Evolutionary conservation across 148 eudicot genomes (phyloP), one percentile per base, ranked within the genome.

Genomic region (Dianthus caryophyllus): DNA sequence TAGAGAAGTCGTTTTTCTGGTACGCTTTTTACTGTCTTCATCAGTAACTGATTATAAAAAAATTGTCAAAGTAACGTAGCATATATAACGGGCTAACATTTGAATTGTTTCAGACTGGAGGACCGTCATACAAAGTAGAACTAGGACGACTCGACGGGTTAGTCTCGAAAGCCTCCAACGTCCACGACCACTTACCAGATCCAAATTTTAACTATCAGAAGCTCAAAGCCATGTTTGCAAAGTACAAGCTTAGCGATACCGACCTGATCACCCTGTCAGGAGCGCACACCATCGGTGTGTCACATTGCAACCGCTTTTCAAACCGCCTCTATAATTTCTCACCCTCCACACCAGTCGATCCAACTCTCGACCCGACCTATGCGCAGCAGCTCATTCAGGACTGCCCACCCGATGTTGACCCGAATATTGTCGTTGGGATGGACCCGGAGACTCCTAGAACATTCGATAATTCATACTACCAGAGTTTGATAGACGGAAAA

Each of bases 1-100:
- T 11, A 77, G 94, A 67, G 96, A 92, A 41, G 87, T 77, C 12
- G 68, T 91, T n/a, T 76, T 62, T 24, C 31, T 89, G 81, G 97
- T 91, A 88, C 81, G 75, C 38, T 33, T 33, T 33, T n/a, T n/a
- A 21, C 43, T 21, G 14, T 43, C 20, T 24, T 57, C 20, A 57
- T 0, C 52, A 48, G 20, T 51, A 20, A 51, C 12, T 41, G 44
- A 41, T 41, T 9, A 6, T 41, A 41, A 3, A n/a, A n/a, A n/a
- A n/a, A n/a, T n/a, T 6, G 44, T 9, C 44, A 6, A 13, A 41
- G 44, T 41, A 41, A 41, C 10, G 10, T 41, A 4, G 10, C 44
- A 2, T 41, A 41, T 1, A 41, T 9, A 41, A 41, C 44, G 10
- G 31, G 15, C 9, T 21, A 36, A 38, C 16, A 9, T 47, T 36